Evolutionary conservation across 1,284 basidiomycete genomes (phyloP), one percentile per base, ranked within the genome.

Genomic region (Pseudozyma sp.): DNA sequence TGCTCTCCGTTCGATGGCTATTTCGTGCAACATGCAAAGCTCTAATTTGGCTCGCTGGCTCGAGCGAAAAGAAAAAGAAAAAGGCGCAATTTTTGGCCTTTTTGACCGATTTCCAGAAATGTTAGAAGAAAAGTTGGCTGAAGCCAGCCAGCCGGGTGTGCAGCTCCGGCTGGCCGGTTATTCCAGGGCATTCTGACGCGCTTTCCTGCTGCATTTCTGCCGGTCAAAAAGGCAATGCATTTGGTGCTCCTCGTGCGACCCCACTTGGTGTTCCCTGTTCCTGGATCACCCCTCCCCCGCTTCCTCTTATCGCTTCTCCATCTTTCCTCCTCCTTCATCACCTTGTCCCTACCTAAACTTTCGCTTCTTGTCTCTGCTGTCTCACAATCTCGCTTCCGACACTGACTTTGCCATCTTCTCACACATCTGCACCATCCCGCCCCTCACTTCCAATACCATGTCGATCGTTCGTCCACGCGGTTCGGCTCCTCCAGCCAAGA

Each of bases 401-500:
- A 11, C 12, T 18, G 3, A 36, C 52, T 35, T 31, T 31, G 25
- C 25, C 25, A 31, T 31, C 25, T 31, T 31, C 6, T 6, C 25
- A 6, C 25, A 31, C 25, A 31, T 31, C 48, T 35, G 13, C 16
- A 12, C 5, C 48, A 11, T 6, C 8, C 18, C 25, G 21, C 12
- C 48, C 21, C 13, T 50, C 48, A 40, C n/a, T 14, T 36, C 16
- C 38, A 12, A 39, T 16, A 55, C 58, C 53, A 74, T 70, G 59
- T 64, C 67, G 5, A 60, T 73, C 58, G 70, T 73, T 39, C 71
- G 59, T 55, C 71, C 67, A 56, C 71, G 66, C 34, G 71, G 62
- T 43, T 64, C 59, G 50, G 42, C 54, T 8, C 49, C 43, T 21
- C 52, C 76, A 61, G 67, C 70, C 50, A 83, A 82, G 69, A 97